These are phyloP conservation scores for Phytophthora vignae DNA, from an alignment of 352 stramenopile species.

Conservation along the genomic window DNA sequence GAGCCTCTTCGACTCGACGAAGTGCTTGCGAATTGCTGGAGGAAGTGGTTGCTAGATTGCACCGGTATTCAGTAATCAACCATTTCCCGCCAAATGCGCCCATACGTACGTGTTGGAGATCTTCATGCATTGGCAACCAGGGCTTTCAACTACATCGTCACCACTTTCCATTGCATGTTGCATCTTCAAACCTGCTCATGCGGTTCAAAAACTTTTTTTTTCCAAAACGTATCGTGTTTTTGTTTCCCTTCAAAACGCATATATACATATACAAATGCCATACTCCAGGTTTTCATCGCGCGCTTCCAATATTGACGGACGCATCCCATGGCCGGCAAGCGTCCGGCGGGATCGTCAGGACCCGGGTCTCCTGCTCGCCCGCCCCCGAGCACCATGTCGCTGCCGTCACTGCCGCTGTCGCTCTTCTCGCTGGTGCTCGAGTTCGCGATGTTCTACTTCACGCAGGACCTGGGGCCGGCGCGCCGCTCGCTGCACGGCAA, in stretches of 20 bases:
- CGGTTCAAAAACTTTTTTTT: too few relatives aligned
- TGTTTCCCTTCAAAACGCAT: neutral
- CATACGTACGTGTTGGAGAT: neutral
- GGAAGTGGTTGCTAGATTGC: slow-evolving; percentile 33
- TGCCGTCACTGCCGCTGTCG: slow-evolving; percentile 36
- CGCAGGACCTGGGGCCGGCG: slow-evolving; percentile 18
- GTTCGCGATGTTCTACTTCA: slow-evolving; percentile 33
- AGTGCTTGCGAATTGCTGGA: slow-evolving; percentile 42
- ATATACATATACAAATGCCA: neutral
- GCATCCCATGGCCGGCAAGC: slow-evolving; percentile 20
- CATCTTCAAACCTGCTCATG: too few relatives aligned
- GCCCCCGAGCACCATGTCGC: slow-evolving; percentile 14
- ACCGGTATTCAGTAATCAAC: too few relatives aligned
- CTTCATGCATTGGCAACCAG: too few relatives aligned
- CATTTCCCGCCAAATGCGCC: too few relatives aligned
- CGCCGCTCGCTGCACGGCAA: slow-evolving; percentile 10
- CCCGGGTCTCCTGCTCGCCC: slow-evolving; percentile 2
- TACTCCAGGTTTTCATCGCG: neutral
- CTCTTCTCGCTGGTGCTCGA: slow-evolving; percentile 46
- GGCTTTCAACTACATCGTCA: too few relatives aligned
- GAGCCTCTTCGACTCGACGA: slow-evolving; percentile 17
- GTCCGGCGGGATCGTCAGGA: neutral
- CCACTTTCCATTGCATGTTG: too few relatives aligned
- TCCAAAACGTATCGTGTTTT: too few relatives aligned
- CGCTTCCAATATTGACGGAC: neutral